phyloP scores from a whole-genome alignment of 805 yeast species.

The Candida parachauliodes region DNA sequence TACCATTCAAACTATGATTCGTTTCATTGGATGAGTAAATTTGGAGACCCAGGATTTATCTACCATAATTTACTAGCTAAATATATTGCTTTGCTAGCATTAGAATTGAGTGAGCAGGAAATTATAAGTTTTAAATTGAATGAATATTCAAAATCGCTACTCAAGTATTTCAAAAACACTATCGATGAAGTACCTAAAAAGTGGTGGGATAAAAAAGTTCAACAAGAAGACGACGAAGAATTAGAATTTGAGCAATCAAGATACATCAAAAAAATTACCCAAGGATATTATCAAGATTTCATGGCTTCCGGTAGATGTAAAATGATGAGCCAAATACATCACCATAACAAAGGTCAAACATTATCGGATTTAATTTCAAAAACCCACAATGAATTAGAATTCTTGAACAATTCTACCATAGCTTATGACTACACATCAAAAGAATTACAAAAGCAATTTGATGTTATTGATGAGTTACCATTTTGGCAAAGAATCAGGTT shows the following conservation, averaged over 20 bases:
- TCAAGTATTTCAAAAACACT: slow-evolving; percentile 30
- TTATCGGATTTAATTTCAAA: slow-evolving; percentile 21
- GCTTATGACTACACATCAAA: slow-evolving; percentile 26
- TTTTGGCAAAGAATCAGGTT: slow-evolving; percentile 36
- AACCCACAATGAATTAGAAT: slow-evolving; percentile 18
- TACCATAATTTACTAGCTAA: slow-evolving; percentile 57
- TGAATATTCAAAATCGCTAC: slow-evolving; percentile 46
- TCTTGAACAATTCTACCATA: slow-evolving; percentile 19
- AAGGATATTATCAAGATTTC: slow-evolving; percentile 16
- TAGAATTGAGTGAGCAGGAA: slow-evolving; percentile 56
- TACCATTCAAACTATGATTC: slow-evolving; percentile 60
- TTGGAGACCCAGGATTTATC: slow-evolving; percentile 50
- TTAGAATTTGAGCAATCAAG: slow-evolving; percentile 13
- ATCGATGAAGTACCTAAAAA: slow-evolving; percentile 25
- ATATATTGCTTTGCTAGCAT: slow-evolving; percentile 52
- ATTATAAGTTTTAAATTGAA: slow-evolving; percentile 46
- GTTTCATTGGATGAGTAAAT: slow-evolving; percentile 49
- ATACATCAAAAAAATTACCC: slow-evolving; percentile 15
- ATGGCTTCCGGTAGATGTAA: not conserved
- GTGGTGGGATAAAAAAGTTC: slow-evolving; percentile 25
- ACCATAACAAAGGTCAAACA: slow-evolving; percentile 17
- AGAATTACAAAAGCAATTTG: slow-evolving; percentile 26
- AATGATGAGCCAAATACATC: slow-evolving; percentile 6
- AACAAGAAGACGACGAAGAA: slow-evolving; percentile 8
- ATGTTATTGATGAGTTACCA: slow-evolving; percentile 27